These are phyloP conservation scores for Stephanodiscus minutulus DNA, from an alignment of 108 stramenopile genomes.

Conservation along the genomic window DNA sequence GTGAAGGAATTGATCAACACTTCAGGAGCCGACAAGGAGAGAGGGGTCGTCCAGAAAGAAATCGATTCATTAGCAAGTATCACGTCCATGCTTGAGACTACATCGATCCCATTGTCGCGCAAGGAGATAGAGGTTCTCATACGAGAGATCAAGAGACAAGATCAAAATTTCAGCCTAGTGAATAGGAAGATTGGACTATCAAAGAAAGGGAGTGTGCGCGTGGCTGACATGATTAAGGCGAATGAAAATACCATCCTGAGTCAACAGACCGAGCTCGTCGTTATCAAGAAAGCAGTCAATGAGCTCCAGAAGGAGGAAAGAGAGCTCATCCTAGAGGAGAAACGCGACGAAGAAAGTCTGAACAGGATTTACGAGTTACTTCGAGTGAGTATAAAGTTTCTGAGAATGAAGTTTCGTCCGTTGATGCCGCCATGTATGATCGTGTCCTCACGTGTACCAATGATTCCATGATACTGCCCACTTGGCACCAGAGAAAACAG, in stretches of 20 bases:
- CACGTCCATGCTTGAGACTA: neutral
- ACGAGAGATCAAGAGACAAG: constrained; percentile 13
- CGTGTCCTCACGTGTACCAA: neutral
- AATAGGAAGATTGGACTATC: constrained; percentile 16
- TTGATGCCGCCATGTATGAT: neutral
- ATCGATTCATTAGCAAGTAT: neutral
- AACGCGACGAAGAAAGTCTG: constrained; percentile 4
- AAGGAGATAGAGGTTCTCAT: constrained; percentile 16
- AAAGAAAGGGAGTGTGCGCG: constrained; percentile 3
- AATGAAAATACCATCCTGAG: constrained; percentile 8
- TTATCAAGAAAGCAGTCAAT: constrained; percentile 16
- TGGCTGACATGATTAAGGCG: constrained; percentile 14
- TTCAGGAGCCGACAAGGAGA: neutral
- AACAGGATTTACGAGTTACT: neutral
- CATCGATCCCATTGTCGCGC: constrained; percentile 13
- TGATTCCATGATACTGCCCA: neutral
- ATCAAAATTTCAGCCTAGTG: constrained; percentile 1
- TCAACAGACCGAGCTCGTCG: constrained; percentile 16
- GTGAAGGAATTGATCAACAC: neutral
- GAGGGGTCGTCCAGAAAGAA: neutral
- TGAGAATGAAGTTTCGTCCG: neutral
- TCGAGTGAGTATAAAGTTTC: constrained; percentile 7
- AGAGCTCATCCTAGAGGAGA: constrained; percentile 1
- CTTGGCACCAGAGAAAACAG: neutral
- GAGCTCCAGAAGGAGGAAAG: constrained; percentile 1